Percentiles rank a stretch among this genome's conserved stretches.
These are phyloP conservation scores for Cryomyces minteri DNA, from an alignment of 495 filamentous ascomycete species.

Conservation along the genomic window DNA sequence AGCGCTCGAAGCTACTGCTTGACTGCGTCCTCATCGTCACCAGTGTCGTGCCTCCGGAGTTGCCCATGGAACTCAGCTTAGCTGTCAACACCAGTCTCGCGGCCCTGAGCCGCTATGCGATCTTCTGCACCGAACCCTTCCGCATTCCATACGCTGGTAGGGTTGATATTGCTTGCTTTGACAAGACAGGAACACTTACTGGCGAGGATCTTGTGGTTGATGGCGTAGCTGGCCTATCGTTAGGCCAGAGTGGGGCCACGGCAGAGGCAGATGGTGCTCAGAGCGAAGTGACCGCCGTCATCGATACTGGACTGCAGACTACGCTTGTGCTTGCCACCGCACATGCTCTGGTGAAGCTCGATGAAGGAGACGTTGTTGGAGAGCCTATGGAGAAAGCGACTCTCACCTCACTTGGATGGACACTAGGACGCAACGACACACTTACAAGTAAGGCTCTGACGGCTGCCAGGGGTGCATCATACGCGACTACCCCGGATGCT, in stretches of 20 bases:
- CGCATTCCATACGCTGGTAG: conserved; percentile 95
- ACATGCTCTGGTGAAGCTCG: conserved; percentile 85
- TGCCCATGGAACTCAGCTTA: conserved; percentile 94
- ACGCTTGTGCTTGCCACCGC: conserved; percentile 89
- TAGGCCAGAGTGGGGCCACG: conserved; percentile 46
- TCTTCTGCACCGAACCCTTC: conserved; percentile 98
- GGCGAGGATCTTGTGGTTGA: conserved; percentile 96
- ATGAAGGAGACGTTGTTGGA: conserved; percentile 93
- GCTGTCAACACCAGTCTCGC: conserved; percentile 98
- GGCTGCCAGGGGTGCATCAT: conserved; percentile 26
- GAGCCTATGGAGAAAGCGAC: conserved; percentile 99
- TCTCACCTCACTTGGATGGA: conserved; percentile 75
- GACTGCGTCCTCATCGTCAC: conserved; percentile 97
- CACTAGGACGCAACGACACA: conserved; percentile 69
- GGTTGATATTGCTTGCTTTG: conserved; percentile 94
- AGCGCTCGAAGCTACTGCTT: conserved; percentile 89
- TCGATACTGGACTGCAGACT: conserved; percentile 52
- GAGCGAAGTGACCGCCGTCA: conserved; percentile 46
- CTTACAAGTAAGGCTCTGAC: conserved; percentile 40
- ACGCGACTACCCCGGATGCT: conserved; percentile 25
- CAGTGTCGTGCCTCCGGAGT: conserved; percentile 89
- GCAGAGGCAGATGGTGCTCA: conserved; percentile 65
- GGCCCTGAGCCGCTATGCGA: conserved; percentile 81
- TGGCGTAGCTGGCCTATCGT: conserved; percentile 75
- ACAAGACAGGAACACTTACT: conserved; percentile 95